These are phyloP conservation scores for Venturia aucupariae DNA, from an alignment of 2,329 filamentous ascomycete species.

Conservation along the genomic window DNA sequence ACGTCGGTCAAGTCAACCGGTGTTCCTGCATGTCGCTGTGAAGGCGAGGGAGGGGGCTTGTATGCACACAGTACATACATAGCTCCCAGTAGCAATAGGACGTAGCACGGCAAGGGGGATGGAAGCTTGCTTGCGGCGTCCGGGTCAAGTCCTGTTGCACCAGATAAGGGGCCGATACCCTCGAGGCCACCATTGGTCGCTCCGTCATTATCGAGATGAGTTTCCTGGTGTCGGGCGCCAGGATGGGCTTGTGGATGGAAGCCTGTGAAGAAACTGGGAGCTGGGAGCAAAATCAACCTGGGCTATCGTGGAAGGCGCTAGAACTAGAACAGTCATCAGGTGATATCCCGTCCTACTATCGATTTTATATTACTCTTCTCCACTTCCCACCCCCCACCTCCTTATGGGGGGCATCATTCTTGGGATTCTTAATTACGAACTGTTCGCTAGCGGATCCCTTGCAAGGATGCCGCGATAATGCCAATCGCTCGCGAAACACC, in stretches of 20 bases:
- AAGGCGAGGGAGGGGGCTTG: background rate
- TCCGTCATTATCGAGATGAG: background rate
- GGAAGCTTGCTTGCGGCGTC: background rate
- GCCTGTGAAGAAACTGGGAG: background rate
- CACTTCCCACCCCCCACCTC: no score
- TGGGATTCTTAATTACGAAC: no score
- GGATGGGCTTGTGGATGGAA: background rate
- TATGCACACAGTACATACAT: no score
- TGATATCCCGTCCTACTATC: background rate
- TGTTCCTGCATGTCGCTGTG: background rate
- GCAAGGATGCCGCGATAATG: no score
- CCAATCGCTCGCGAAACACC: no score
- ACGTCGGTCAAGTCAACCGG: background rate
- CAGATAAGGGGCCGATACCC: background rate
- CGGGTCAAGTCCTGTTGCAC: background rate
- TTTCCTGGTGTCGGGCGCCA: background rate
- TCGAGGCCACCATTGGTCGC: background rate
- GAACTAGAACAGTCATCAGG: background rate
- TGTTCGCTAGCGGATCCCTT: no score
- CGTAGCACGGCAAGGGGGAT: no score
- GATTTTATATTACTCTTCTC: background rate
- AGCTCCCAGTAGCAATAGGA: no score
- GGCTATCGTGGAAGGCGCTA: background rate
- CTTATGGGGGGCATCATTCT: no score
- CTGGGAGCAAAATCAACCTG: background rate